Evolutionary conservation across 768 basidiomycete genomes (phyloP).

Genomic region (Panaeolus papilionaceus): DNA sequence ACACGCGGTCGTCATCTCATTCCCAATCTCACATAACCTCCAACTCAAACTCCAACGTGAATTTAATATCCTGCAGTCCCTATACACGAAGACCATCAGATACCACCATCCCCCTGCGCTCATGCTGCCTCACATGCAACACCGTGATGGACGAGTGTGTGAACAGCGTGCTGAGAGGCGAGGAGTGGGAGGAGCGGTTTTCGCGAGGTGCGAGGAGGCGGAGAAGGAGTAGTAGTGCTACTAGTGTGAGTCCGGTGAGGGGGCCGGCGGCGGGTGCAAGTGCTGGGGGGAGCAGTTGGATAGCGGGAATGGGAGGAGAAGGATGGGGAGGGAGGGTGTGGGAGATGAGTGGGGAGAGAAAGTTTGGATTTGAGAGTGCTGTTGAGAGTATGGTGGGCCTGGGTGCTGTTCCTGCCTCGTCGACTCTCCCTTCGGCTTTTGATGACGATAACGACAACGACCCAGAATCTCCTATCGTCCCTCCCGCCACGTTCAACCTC

Average conservation of each 20-base stretch:
- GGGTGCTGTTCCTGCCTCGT: no score
- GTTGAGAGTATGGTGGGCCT: not conserved
- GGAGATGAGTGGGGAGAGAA: not conserved
- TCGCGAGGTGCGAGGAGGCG: slow-evolving; percentile 65
- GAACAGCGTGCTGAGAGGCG: slow-evolving; percentile 54
- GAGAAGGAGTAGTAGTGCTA: slow-evolving; percentile 52
- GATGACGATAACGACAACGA: not conserved
- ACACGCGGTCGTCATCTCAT: not conserved
- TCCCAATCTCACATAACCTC: not conserved
- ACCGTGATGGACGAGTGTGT: slow-evolving; percentile 61
- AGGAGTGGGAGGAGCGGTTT: slow-evolving; percentile 68
- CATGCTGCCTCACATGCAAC: slow-evolving; percentile 73
- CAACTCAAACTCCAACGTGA: not conserved
- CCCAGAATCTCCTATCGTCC: not conserved
- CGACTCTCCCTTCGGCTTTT: no score
- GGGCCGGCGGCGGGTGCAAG: not conserved
- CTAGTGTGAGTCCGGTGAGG: slow-evolving; percentile 17
- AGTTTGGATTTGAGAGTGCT: not conserved
- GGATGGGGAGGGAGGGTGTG: slow-evolving; percentile 40
- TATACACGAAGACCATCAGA: slow-evolving; percentile 37
- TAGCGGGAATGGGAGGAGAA: slow-evolving; percentile 59
- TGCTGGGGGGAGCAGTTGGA: slow-evolving; percentile 62
- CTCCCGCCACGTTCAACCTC: slow-evolving; percentile 41
- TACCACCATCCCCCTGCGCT: slow-evolving; percentile 69
- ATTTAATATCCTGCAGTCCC: slow-evolving; percentile 19